Conservation (phyloP, 331 rosid species). For the Phaseolus coccineus region DNA sequence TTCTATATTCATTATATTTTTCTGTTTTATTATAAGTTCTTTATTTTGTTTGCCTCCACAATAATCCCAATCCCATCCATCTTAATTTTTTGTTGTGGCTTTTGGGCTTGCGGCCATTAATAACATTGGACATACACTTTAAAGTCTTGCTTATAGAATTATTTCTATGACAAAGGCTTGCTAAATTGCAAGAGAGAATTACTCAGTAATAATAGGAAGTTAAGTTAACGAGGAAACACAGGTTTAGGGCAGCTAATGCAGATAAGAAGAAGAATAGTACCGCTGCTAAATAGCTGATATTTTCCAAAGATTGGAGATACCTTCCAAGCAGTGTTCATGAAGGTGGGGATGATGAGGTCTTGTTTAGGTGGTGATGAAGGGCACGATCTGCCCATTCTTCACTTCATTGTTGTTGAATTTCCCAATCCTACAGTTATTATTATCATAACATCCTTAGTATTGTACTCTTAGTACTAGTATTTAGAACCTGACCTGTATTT, state of each 20-base stretch:
- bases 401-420: neutral
- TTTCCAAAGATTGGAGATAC: neutral
- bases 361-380: neutral
- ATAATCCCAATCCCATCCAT: neutral
- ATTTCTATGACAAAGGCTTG: too few species aligned
- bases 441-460: constrained; percentile 1
- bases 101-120: neutral
- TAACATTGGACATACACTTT: neutral
- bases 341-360: neutral
- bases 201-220: neutral
- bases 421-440: neutral
- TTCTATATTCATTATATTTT: neutral
- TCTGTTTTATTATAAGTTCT: neutral
- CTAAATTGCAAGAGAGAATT: too few species aligned
- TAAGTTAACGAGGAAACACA: neutral
- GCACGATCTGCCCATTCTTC: neutral
- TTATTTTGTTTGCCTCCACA: neutral
- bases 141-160: too few species aligned
- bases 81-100: neutral
- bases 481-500: constrained; percentile 34
- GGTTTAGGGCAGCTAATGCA: neutral
- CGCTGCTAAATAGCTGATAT: neutral
- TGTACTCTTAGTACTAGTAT: constrained; percentile 20
- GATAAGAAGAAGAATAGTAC: neutral
- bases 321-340: constrained; percentile 3